Base-by-base conservation (phyloP, 768 basidiomycete species). In the Suillus clintonianus region DNA sequence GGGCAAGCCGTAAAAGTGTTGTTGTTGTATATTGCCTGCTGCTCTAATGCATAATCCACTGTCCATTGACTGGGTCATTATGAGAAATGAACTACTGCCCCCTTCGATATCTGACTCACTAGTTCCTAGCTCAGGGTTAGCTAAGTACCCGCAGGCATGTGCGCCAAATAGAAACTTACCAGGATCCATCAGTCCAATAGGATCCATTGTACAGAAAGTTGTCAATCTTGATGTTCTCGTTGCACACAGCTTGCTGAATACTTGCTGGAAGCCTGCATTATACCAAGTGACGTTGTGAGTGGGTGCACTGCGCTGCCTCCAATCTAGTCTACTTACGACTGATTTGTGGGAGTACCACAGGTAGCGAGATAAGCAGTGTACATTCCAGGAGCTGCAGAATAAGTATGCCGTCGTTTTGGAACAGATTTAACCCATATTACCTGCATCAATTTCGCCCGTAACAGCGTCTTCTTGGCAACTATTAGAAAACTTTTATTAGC, bases 1-100 rank as follows among this genome's bases (percentile, higher is more conserved):
- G 51, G 37, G 51, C 74, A 75, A 51, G 70, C 70, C 3, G 70
- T 71, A 62, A 74, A 75, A 0, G 73, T 72, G 55, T 75, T 70
- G 65, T 70, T 69, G 36, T 63, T 63, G 39, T 68, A 62, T 37
- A 59, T 64, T 3, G 50, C 57, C 10, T 74, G 70, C 19, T 69
- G 63, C 13, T 54, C 39, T 5, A 60, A 51, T 14, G 68, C 67
- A 36, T 42, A 60, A 32, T 73, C 68, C 17, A 47, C 62, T 14
- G 74, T 69, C 36, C 47, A 72, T 13, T 61, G 57, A 61, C 74
- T 74, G 58, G 24, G 22, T 19, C 5, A 27, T 57, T 10, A 24
- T 57, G 24, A 57, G 55, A 15, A 41, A 39, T 27, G 37, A 34
- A 15, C 17, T 39, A 17, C 34, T 41, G 24, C 27, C 37, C 37